Evolutionary conservation across 352 stramenopile species (phyloP), one percentile per base, ranked within the genome.

Genomic region (Peronospora destructor): DNA sequence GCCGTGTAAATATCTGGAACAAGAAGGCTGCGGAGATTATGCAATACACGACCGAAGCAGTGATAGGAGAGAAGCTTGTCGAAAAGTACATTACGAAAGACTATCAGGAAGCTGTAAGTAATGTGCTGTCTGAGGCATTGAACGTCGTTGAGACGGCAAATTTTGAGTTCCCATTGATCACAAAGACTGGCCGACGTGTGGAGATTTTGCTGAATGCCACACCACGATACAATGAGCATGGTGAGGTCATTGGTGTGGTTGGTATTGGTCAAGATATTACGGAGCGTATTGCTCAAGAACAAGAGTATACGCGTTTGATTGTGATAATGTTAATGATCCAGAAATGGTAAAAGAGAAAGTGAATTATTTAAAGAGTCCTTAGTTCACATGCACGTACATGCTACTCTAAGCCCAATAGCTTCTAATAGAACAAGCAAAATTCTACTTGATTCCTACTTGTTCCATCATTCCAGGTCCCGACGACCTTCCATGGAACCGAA

Each of bases 21-120:
- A 30, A 30, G 8, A 30, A 30, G 26, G 26, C 26, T 30, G 26
- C 26, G 26, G 26, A 30, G 16, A 76, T 84, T 39, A 84, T 59
- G 41, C 60, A 78, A 33, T 82, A 74, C 44, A 61, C 56, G 5
- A 53, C 47, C 4, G 49, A 71, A 36, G 70, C 76, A 3, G 73
- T 74, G 25, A 66, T 78, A 37, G 68, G 66, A 9, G 35, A 66
- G 19, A 64, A 80, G 66, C 42, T 58, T 17, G 56, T 64, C n/a
- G 49, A 59, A 34, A 55, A 57, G 26, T 64, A 49, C 8, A 64
- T 64, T 13, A 51, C 56, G 0, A 34, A 57, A 45, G 56, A 64
- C 17, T 57, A 64, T n/a, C 49, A 41, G 6, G 34, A 50, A 1
- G 44, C 47, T 41, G 56, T 59, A 4, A 38, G 37, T 13, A 34